Evolutionary conservation across 306 rosid species (phyloP), one percentile per base, ranked within the genome.

Genomic region (Vigna radiata): DNA sequence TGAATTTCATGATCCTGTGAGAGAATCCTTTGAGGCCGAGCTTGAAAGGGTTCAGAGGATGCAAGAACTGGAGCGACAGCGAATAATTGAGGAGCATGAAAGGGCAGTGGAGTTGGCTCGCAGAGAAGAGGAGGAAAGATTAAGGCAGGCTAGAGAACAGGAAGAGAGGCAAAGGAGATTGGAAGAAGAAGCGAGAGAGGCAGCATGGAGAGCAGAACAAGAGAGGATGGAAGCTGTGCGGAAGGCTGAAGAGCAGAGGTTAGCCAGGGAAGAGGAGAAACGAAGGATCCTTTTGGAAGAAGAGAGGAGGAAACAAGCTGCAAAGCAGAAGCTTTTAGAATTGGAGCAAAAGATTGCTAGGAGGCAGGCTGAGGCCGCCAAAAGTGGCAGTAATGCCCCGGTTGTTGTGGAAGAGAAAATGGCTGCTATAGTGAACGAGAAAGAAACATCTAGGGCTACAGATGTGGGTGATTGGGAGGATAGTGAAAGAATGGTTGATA

Each of bases 21-120:
- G 98, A 69, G 98, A 95, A 66, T 95, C 97, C 2, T 95, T 95
- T 76, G 98, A 95, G 92, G 98, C 98, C 17, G 98, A 95, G 81
- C 97, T 95, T 78, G 96, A 92, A 90, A 95, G 94, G 85, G 98
- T 95, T 87, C 98, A 95, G 88, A 93, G 88, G 86, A 80, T 92
- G 90, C 98, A 95, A 86, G 97, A 95, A 77, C 92, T 87, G 82
- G 98, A 95, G 84, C 89, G 97, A 19, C 96, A 85, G 76, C 82
- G 87, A 75, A 76, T 88, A 18, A 68, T 92, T 80, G 98, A 92
- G 81, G 96, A 90, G 73, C 97, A 95, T 61, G 98, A 92, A 79
- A 89, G 91, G 84, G 92, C 90, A 8, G 19, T 92, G 77, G 96
- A 94, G 81, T 75, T 84, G 29, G 96, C 91, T 60, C 93, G 96